These are phyloP conservation scores for Lachnellula hyalina DNA, from an alignment of 2,329 filamentous ascomycete genomes.

Conservation along the genomic window DNA sequence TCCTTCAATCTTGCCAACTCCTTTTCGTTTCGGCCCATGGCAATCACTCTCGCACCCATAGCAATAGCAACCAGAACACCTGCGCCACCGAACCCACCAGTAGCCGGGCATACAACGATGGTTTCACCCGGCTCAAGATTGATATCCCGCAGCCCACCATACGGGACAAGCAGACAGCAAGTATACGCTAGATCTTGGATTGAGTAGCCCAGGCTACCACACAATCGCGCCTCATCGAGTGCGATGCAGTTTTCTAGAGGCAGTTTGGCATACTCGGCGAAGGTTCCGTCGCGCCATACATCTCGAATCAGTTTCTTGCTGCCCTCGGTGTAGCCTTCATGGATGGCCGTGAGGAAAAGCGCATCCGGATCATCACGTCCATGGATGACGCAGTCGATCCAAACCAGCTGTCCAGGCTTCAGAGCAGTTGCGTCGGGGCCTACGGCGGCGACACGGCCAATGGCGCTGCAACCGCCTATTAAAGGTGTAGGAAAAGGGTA, in stretches of 20 bases:
- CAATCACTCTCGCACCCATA: constrained; percentile 46
- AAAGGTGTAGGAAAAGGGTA: constrained; percentile 29
- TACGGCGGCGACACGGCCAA: constrained; percentile 31
- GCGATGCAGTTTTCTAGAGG: constrained; percentile 33
- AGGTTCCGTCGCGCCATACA: constrained; percentile 29
- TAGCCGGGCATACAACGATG: constrained; percentile 42
- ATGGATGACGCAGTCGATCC: constrained; percentile 30
- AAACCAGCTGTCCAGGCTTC: constrained; percentile 32
- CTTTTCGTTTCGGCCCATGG: constrained; percentile 40
- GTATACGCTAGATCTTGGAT: constrained; percentile 34
- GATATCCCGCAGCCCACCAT: constrained; percentile 42
- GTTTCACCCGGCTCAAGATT: constrained; percentile 40
- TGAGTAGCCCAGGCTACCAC: constrained; percentile 34
- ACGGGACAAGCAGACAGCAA: constrained; percentile 36
- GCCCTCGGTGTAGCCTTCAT: constrained; percentile 27
- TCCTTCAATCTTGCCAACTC: constrained; percentile 1
- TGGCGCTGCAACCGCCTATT: constrained; percentile 27
- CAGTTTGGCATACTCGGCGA: constrained; percentile 31
- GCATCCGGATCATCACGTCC: constrained; percentile 31
- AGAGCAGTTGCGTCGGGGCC: constrained; percentile 32
- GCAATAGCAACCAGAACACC: constrained; percentile 40
- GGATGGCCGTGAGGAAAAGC: constrained; percentile 27
- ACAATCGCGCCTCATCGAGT: constrained; percentile 30
- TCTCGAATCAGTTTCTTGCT: constrained; percentile 28
- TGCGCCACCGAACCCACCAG: constrained; percentile 40